Evolutionary conservation across 495 filamentous ascomycete genomes (phyloP), one percentile per base, ranked within the genome.

Genomic region (Penicillium waksmanii): DNA sequence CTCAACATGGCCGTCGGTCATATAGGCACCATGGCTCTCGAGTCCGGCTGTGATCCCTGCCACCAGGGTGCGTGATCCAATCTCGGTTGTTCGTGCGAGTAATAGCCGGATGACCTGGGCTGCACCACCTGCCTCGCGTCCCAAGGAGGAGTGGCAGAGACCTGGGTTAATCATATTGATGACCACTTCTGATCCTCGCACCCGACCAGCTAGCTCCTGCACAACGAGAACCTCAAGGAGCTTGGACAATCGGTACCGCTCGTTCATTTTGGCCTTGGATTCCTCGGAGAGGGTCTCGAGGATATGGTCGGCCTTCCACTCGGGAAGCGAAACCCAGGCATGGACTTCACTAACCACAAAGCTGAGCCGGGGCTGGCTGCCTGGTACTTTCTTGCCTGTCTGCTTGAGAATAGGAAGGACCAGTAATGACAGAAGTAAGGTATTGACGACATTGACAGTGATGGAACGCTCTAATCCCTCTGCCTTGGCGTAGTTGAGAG

Each of bases 131-230:
- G 48, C 33, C 2, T 84, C 71, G 1, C 81, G 69, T 3, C 61
- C 65, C 1, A 86, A 62, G 3, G 66, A 58, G 5, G 83, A 79
- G 47, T 76, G 59, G 65, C 80, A 84, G 40, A 84, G 57, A 1
- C 84, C 82, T 0, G 85, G 85, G 51, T 79, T 81, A 6, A 81
- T 42, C 19, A 75, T 70, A 63, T 84, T 85, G 53, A 88, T 66
- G 21, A 84, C 74, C 17, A 89, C 81, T 21, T 65, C 62, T 3
- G 69, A 62, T 17, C 65, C 64, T 12, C 57, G 60, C 7, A 69
- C 43, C 5, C 63, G 66, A 5, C 57, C 58, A 3, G 79, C 80
- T 0, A 88, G 66, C 52, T 81, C 75, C 17, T 78, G 76, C 10
- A 80, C 68, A 1, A 76, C 58, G 11, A 86, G 61, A 2, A 85